Percentiles rank a stretch among this genome's conserved stretches.
These are phyloP conservation scores for Cenchrus fungigraminus DNA, from an alignment of 176 grass and related monocot species.

Conservation along the genomic window DNA sequence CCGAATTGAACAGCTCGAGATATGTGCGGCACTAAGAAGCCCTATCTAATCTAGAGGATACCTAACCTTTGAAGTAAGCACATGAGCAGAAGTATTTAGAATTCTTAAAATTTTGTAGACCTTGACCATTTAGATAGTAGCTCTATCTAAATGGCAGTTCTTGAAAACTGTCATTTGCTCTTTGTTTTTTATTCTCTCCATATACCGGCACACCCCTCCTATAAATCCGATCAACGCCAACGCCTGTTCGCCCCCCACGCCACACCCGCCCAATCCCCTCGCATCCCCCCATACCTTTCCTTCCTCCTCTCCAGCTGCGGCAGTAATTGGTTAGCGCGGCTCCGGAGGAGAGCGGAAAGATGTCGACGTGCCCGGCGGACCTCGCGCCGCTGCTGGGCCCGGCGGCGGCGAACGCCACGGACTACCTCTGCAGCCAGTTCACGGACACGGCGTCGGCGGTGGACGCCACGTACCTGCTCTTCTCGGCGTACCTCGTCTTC, in stretches of 20 bases:
- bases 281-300: background rate
- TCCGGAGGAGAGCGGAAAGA: background rate
- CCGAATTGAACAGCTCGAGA: too few relatives aligned
- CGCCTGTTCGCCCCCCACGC: constrained; percentile 16
- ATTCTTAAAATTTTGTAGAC: too few relatives aligned
- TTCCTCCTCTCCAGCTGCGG: background rate
- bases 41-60: too few relatives aligned
- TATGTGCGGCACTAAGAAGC: too few relatives aligned
- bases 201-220: background rate
- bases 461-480: constrained; percentile 93
- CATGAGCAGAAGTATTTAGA: too few relatives aligned
- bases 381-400: constrained; percentile 65
- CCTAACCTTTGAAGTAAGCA: too few relatives aligned
- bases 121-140: too few relatives aligned
- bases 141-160: too few relatives aligned
- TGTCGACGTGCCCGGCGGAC: constrained; percentile 77
- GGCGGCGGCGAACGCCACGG: constrained; percentile 71
- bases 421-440: constrained; percentile 67
- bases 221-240: constrained; percentile 35
- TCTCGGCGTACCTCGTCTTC: constrained; percentile 96
- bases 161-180: background rate
- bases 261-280: constrained; percentile 15
- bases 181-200: background rate
- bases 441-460: constrained; percentile 70
- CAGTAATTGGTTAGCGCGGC: background rate